Evolutionary conservation across 306 rosid species (phyloP).

Genomic region (Lupinus albus): DNA sequence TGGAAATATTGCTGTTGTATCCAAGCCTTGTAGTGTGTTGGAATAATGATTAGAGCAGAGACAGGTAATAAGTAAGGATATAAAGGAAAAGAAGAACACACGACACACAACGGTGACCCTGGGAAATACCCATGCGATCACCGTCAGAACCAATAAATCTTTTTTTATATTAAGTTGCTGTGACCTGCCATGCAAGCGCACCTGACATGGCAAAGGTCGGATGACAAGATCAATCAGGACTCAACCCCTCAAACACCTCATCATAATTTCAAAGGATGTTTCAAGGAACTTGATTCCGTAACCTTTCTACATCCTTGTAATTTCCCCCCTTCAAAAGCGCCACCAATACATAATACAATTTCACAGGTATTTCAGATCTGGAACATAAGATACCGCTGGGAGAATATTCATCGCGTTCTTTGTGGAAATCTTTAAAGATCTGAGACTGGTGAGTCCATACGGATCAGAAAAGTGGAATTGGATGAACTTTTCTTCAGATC

Average conservation of each 20-base stretch:
- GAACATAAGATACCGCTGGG: background rate
- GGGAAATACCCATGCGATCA: conserved; percentile 87
- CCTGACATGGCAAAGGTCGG: conserved; percentile 99
- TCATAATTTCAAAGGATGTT: background rate
- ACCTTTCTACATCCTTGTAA: conserved; percentile 59
- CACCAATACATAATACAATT: conserved; percentile 15
- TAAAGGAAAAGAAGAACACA: conserved; percentile 43
- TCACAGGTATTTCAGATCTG: conserved; percentile 22
- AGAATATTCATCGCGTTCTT: too few species aligned
- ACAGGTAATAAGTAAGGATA: conserved; percentile 3
- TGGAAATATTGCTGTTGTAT: conserved; percentile 14
- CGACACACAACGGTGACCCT: conserved; percentile 66
- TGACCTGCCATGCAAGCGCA: conserved; percentile 99
- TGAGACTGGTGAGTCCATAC: too few species aligned
- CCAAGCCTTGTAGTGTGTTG: conserved; percentile 22
- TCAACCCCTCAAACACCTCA: conserved; percentile 19
- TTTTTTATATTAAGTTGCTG: conserved; percentile 49
- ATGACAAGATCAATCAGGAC: conserved; percentile 59
- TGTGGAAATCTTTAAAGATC: background rate
- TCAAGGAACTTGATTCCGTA: conserved; percentile 38
- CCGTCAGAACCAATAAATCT: conserved; percentile 54
- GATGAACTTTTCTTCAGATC: background rate
- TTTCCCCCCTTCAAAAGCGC: background rate
- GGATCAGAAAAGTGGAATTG: too few species aligned
- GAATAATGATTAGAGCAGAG: background rate